These are phyloP conservation scores for Fraxinus sp. DNA, from an alignment of 305 asterid genomes.

Conservation along the genomic window DNA sequence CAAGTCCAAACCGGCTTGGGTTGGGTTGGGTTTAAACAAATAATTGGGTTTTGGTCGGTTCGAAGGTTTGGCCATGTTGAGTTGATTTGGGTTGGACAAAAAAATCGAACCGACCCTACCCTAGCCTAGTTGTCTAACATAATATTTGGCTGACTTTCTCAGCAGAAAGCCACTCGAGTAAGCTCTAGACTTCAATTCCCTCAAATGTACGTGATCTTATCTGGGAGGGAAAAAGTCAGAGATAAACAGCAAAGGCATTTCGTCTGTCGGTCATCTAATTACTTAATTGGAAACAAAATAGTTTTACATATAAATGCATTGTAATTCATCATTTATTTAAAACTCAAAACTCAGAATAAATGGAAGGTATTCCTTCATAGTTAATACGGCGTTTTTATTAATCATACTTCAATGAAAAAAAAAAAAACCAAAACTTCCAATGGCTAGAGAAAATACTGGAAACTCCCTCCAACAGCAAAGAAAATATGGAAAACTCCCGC, in stretches of 20 bases:
- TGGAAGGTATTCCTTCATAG: not conserved
- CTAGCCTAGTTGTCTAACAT: too few relatives aligned
- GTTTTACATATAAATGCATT: not conserved
- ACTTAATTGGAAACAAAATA: not conserved
- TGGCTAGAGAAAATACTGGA: not conserved
- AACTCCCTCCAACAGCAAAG: not conserved
- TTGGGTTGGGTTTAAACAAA: too few relatives aligned
- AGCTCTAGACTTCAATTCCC: not conserved
- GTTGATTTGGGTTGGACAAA: too few relatives aligned
- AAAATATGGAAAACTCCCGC: not conserved
- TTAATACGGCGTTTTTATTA: not conserved
- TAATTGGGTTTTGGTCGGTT: too few relatives aligned
- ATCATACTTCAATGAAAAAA: not conserved
- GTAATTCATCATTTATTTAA: not conserved
- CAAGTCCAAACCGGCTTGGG: too few relatives aligned
- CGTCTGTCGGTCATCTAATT: not conserved
- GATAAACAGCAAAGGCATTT: not conserved
- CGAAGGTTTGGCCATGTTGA: too few relatives aligned
- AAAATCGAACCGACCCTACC: too few relatives aligned
- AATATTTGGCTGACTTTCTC: not conserved
- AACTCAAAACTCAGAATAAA: not conserved
- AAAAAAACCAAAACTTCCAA: not conserved
- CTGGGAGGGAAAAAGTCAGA: not conserved
- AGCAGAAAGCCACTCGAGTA: not conserved
- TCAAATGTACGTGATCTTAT: not conserved